These are phyloP conservation scores for Candida sanyaensis DNA, from an alignment of 1,139 yeast species.

Conservation along the genomic window DNA sequence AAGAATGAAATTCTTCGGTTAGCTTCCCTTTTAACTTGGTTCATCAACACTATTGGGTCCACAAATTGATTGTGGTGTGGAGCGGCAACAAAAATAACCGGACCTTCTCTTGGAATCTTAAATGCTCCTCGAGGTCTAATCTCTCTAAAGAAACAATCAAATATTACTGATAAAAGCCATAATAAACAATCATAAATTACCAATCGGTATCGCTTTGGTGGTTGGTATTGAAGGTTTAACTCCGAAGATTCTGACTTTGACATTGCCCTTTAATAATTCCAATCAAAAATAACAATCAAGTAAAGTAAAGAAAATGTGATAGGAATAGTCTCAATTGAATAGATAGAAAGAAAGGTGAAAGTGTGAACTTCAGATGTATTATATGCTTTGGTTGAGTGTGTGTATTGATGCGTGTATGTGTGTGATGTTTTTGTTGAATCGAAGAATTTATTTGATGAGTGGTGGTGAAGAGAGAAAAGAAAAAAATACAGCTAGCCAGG, in stretches of 20 bases:
- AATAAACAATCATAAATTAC: slow-evolving; percentile 49
- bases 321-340: no score
- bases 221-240: slow-evolving; percentile 10
- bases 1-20: slow-evolving; percentile 74
- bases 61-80: slow-evolving; percentile 98
- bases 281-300: background rate
- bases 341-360: no score
- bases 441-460: no score
- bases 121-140: slow-evolving; percentile 90
- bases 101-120: slow-evolving; percentile 79
- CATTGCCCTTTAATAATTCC: background rate
- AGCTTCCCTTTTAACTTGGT: slow-evolving; percentile 72
- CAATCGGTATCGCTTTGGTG: slow-evolving; percentile 33
- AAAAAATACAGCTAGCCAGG: no score
- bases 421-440: no score
- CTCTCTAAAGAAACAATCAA: slow-evolving; percentile 78
- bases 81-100: slow-evolving; percentile 93
- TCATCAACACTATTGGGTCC: slow-evolving; percentile 84
- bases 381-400: no score
- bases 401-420: no score
- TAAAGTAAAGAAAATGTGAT: no score
- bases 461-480: no score
- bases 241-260: background rate
- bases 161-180: slow-evolving; percentile 47
- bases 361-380: no score